phyloP scores from a whole-genome alignment of 768 basidiomycete genomes.

The Tephrocybe sp. region DNA sequence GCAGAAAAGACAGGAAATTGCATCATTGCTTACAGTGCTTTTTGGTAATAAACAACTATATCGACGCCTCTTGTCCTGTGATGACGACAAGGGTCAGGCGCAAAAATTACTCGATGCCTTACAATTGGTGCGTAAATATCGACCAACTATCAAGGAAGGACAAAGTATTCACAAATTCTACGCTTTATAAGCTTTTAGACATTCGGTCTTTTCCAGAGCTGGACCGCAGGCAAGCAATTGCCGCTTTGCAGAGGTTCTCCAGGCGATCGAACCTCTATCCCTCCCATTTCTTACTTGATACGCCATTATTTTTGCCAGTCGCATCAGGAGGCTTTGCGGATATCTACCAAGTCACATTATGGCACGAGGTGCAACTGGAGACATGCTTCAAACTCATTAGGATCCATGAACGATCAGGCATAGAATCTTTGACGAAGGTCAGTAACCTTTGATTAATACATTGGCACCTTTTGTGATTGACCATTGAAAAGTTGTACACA shows the following conservation, averaged over 20 bases:
- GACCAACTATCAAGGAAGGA: no score
- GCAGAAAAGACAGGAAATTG: not conserved
- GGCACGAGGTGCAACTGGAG: not conserved
- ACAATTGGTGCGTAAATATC: not conserved
- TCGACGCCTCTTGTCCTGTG: not conserved
- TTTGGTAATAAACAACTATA: not conserved
- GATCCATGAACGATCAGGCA: not conserved
- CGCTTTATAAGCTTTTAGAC: not conserved
- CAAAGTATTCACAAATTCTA: no score
- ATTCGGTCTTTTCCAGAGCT: not conserved
- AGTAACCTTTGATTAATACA: not conserved
- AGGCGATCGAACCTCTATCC: slow-evolving; percentile 1
- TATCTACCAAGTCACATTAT: not conserved
- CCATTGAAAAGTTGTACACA: slow-evolving; percentile 11
- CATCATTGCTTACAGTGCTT: not conserved
- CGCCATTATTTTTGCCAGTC: not conserved
- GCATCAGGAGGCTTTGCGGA: slow-evolving; percentile 2
- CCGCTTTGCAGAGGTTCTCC: slow-evolving; percentile 6
- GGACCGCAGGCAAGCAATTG: not conserved
- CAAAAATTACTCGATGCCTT: not conserved
- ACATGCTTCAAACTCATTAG: slow-evolving; percentile 11
- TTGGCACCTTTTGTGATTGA: not conserved
- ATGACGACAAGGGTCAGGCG: not conserved
- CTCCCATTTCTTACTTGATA: not conserved
- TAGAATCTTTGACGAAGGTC: slow-evolving; percentile 7